Percentiles rank a stretch among this genome's conserved stretches.
Conservation (phyloP, 345 rosid genomes). For the Gynandropsis gynandra region DNA sequence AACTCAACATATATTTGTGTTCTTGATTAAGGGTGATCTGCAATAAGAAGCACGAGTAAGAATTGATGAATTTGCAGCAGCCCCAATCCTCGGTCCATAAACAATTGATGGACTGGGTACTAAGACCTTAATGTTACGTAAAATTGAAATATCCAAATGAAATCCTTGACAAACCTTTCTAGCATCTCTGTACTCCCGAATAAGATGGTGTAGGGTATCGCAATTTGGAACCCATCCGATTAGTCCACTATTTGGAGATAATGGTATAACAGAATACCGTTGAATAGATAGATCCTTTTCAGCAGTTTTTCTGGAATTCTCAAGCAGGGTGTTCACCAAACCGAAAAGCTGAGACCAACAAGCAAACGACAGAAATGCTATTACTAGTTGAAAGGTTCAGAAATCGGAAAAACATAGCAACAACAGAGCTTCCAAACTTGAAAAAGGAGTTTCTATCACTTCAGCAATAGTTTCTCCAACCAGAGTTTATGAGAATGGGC, state of each 20-base stretch:
- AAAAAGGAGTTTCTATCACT: not conserved
- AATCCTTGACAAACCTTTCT: constrained; percentile 52
- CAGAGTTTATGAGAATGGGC: not conserved
- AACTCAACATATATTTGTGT: constrained; percentile 83
- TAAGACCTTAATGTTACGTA: not conserved
- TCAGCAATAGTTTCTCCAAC: constrained; percentile 8
- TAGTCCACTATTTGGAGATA: constrained; percentile 91
- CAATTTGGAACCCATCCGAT: constrained; percentile 98
- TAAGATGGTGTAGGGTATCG: constrained; percentile 90
- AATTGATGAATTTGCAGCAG: not conserved
- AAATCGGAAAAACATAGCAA: constrained; percentile 8
- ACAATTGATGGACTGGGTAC: not conserved
- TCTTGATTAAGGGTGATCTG: constrained; percentile 92
- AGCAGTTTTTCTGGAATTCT: constrained; percentile 74
- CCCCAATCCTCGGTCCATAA: too few species aligned
- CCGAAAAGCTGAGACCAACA: constrained; percentile 72
- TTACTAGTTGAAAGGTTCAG: constrained; percentile 7
- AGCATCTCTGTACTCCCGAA: constrained; percentile 89
- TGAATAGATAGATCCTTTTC: constrained; percentile 90
- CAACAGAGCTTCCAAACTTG: too few species aligned
- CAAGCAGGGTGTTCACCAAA: constrained; percentile 83
- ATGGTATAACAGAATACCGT: constrained; percentile 84
- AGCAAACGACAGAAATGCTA: constrained; percentile 9
- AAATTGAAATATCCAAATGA: constrained; percentile 9
- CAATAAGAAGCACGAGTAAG: constrained; percentile 20